Conservation (phyloP, 1,284 basidiomycete species). For the Ustilago cynodontis region DNA sequence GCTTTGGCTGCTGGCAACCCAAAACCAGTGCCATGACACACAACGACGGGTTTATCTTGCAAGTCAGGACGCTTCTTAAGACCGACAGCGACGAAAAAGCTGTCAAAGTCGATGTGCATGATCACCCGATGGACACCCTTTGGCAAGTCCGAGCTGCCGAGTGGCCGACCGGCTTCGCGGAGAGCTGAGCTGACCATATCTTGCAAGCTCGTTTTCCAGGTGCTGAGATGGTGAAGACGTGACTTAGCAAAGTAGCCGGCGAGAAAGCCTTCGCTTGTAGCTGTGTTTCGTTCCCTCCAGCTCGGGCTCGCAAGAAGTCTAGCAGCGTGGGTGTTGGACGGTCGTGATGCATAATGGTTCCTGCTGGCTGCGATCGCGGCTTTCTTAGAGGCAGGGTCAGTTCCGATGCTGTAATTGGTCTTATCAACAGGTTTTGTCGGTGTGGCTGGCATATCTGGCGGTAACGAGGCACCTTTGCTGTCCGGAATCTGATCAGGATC, state of each 20-base stretch:
- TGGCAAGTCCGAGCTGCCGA: slow-evolving; percentile 73
- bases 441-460: slow-evolving; percentile 1
- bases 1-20: slow-evolving; percentile 30
- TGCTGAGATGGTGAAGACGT: slow-evolving; percentile 88
- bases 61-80: slow-evolving; percentile 60
- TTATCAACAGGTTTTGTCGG: slow-evolving; percentile 28
- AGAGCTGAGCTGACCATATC: slow-evolving; percentile 76
- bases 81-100: slow-evolving; percentile 82
- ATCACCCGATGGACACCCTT: slow-evolving; percentile 68
- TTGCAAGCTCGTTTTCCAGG: slow-evolving; percentile 91
- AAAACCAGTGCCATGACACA: slow-evolving; percentile 81
- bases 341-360: slow-evolving; percentile 45
- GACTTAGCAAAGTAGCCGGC: slow-evolving; percentile 91
- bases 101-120: slow-evolving; percentile 79
- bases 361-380: slow-evolving; percentile 32
- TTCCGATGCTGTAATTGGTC: slow-evolving; percentile 42
- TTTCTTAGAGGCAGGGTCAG: slow-evolving; percentile 40
- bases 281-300: slow-evolving; percentile 89
- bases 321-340: slow-evolving; percentile 59
- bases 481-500: not conserved
- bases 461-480: not conserved
- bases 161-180: slow-evolving; percentile 78
- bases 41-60: slow-evolving; percentile 79
- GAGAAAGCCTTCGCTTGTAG: slow-evolving; percentile 84
- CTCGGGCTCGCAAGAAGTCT: slow-evolving; percentile 56